phyloP scores from a whole-genome alignment of 805 yeast genomes.

The Cyberlindnera xylosilytica region DNA sequence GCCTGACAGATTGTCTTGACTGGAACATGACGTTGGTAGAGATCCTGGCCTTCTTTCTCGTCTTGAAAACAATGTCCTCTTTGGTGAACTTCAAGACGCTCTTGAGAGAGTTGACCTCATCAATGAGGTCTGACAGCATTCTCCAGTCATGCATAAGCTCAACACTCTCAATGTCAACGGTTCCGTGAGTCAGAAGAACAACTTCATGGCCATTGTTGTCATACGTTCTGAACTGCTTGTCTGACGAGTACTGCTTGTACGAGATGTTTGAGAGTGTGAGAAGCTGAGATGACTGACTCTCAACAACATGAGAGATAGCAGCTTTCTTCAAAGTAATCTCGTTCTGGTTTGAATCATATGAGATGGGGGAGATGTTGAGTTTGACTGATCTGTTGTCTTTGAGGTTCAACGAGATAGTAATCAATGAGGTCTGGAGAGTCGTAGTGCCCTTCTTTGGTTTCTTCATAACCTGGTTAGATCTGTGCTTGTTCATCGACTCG shows the following conservation, averaged over 20 bases:
- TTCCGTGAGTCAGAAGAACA: conserved; percentile 16
- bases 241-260: conserved; percentile 11
- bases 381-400: conserved; percentile 18
- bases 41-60: conserved; percentile 25
- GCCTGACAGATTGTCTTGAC: conserved; percentile 19
- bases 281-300: conserved; percentile 17
- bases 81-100: conserved; percentile 12
- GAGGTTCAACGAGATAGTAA: conserved; percentile 11
- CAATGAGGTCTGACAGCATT: conserved; percentile 26
- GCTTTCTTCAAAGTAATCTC: conserved; percentile 35
- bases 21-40: conserved; percentile 19
- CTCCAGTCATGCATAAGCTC: conserved; percentile 26
- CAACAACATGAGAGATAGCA: conserved; percentile 15
- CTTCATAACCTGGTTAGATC: conserved; percentile 4
- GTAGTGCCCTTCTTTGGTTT: conserved; percentile 2
- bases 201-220: conserved; percentile 31
- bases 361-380: conserved; percentile 40
- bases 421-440: conserved; percentile 23
- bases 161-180: conserved; percentile 26
- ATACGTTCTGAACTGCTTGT: conserved; percentile 26
- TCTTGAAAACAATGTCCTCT: conserved; percentile 22
- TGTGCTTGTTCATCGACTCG: conserved; percentile 21
- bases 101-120: conserved; percentile 5
- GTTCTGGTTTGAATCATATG: conserved; percentile 36
- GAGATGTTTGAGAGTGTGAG: conserved; percentile 25